Evolutionary conservation across 163 green algal genomes (phyloP).

Genomic region (Trebouxiophyceae sp.): DNA sequence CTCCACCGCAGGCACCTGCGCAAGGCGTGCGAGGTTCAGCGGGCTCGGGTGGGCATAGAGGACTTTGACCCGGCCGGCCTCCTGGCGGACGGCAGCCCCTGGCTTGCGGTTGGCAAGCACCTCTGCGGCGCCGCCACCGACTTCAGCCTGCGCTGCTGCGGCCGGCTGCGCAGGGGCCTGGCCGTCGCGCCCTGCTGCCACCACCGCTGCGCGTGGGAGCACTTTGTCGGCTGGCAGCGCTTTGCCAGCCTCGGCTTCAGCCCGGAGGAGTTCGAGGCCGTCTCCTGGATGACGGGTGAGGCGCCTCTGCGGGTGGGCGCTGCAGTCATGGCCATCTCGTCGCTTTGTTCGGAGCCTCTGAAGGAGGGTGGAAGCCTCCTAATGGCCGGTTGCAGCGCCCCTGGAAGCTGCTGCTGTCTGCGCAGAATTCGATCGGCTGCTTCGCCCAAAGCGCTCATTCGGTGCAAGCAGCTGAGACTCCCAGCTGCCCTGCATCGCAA

Average conservation of each 20-base stretch:
- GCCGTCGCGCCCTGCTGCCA: constrained; percentile 78
- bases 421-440: too few species aligned
- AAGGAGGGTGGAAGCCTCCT: too few species aligned
- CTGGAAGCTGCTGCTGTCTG: too few species aligned
- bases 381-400: too few species aligned
- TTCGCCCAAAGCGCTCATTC: too few species aligned
- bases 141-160: constrained; percentile 53
- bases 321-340: too few species aligned
- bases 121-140: constrained; percentile 79
- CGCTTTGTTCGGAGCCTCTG: too few species aligned
- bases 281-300: constrained; percentile 54
- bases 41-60: constrained; percentile 38
- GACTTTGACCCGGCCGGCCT: constrained; percentile 18
- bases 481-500: too few species aligned
- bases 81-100: constrained; percentile 14
- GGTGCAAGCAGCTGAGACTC: too few species aligned
- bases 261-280: constrained; percentile 64
- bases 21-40: constrained; percentile 22
- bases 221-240: constrained; percentile 52
- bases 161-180: constrained; percentile 28
- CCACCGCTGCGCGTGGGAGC: constrained; percentile 69
- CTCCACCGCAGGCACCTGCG: constrained; percentile 20
- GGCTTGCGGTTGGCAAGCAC: constrained; percentile 69
- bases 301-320: too few species aligned
- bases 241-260: constrained; percentile 46